Conservation (phyloP, 768 basidiomycete species). For the Lentinula boryana region DNA sequence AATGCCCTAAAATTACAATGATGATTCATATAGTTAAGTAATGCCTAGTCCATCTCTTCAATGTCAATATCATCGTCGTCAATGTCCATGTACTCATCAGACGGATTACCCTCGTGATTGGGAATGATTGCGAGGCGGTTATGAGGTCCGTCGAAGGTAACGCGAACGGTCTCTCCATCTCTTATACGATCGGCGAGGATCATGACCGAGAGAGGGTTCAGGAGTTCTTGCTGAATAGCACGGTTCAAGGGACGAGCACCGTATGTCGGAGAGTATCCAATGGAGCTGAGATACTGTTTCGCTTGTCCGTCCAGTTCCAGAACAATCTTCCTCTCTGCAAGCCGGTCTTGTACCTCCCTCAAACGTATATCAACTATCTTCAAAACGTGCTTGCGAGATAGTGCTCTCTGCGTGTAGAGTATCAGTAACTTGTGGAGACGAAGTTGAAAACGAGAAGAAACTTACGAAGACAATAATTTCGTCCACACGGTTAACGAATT, state of each 20-base stretch:
- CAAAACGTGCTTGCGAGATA: slow-evolving; percentile 71
- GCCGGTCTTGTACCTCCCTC: slow-evolving; percentile 77
- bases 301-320: slow-evolving; percentile 72
- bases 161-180: slow-evolving; percentile 71
- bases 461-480: slow-evolving; percentile 69
- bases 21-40: background rate
- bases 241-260: slow-evolving; percentile 92
- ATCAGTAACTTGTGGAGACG: slow-evolving; percentile 17
- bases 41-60: slow-evolving; percentile 55
- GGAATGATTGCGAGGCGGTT: slow-evolving; percentile 76
- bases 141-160: slow-evolving; percentile 75
- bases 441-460: slow-evolving; percentile 5
- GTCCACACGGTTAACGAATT: slow-evolving; percentile 89
- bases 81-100: slow-evolving; percentile 56
- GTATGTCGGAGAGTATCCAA: slow-evolving; percentile 77
- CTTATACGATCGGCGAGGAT: slow-evolving; percentile 77
- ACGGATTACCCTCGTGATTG: slow-evolving; percentile 64
- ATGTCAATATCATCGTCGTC: slow-evolving; percentile 57
- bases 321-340: slow-evolving; percentile 73
- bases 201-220: slow-evolving; percentile 85
- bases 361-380: slow-evolving; percentile 89
- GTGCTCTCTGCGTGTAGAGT: slow-evolving; percentile 49
- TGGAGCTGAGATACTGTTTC: slow-evolving; percentile 68
- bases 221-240: slow-evolving; percentile 85
- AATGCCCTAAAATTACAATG: background rate